These are phyloP conservation scores for Syzygium aqueum DNA, from an alignment of 345 rosid genomes.

Conservation along the genomic window DNA sequence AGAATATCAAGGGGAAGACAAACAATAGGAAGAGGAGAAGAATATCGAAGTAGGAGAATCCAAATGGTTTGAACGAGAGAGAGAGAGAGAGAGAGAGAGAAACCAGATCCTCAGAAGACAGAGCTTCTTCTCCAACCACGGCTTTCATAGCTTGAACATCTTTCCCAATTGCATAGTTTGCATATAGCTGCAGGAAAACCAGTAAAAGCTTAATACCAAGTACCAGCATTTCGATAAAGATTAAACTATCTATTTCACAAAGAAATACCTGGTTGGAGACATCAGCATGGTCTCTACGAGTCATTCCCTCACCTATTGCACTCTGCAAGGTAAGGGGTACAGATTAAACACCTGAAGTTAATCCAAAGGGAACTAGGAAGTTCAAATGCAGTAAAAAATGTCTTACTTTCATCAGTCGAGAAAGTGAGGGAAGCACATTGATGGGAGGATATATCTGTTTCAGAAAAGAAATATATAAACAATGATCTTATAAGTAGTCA, in stretches of 20 bases:
- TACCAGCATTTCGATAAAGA: not conserved
- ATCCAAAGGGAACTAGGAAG: not conserved
- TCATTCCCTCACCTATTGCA: constrained; percentile 98
- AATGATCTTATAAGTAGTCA: not conserved
- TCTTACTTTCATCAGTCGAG: constrained; percentile 92
- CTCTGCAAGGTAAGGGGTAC: constrained; percentile 33
- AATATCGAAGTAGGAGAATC: not conserved
- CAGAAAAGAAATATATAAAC: not conserved
- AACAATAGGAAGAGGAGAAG: not conserved
- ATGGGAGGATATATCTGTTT: constrained; percentile 94
- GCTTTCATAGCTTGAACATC: constrained; percentile 99
- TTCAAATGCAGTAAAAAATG: not conserved
- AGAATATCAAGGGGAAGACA: not conserved
- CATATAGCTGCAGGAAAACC: constrained; percentile 57
- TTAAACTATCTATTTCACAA: not conserved
- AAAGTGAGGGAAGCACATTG: constrained; percentile 90
- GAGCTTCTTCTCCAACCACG: constrained; percentile 99
- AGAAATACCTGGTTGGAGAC: constrained; percentile 79
- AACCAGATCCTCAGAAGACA: constrained; percentile 96
- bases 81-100: not conserved
- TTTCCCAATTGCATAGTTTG: constrained; percentile 92
- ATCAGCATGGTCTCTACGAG: constrained; percentile 84
- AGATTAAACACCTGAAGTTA: not conserved
- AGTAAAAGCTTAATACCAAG: not conserved
- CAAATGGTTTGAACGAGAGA: not conserved